Conservation (phyloP, 2,329 filamentous ascomycete genomes). For the Cladosporium sp. region DNA sequence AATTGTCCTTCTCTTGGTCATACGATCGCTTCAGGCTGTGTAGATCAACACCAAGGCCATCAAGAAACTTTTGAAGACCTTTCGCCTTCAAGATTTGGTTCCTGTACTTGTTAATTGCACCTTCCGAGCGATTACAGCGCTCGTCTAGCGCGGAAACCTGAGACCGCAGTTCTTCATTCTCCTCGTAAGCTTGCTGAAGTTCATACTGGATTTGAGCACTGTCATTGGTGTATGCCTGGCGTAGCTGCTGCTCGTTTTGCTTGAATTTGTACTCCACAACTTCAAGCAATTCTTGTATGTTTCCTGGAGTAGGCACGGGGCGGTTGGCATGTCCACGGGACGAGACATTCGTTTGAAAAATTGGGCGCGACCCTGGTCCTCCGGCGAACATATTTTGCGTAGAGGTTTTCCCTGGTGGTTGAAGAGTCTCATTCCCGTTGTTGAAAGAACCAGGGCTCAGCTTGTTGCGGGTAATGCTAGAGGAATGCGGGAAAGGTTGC, state of each 20-base stretch:
- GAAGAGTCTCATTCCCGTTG: too few relatives aligned
- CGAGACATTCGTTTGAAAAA: not conserved
- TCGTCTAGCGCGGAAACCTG: not conserved
- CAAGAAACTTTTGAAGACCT: conserved; percentile 7
- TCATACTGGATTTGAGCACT: not conserved
- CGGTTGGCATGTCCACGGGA: not conserved
- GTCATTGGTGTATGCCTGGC: not conserved
- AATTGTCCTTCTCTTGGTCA: not conserved
- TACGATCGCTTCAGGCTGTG: conserved; percentile 5
- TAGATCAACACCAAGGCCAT: not conserved
- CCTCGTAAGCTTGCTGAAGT: not conserved
- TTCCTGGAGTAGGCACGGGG: not conserved
- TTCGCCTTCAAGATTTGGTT: conserved; percentile 9
- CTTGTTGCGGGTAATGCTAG: too few relatives aligned
- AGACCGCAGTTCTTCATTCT: not conserved
- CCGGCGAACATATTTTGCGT: not conserved
- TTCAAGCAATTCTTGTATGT: conserved; percentile 5
- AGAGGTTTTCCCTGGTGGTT: too few relatives aligned
- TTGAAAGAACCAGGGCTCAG: too few relatives aligned
- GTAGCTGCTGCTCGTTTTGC: conserved; percentile 1
- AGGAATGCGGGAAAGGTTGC: too few relatives aligned
- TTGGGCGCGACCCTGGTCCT: not conserved
- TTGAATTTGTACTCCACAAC: conserved; percentile 12
- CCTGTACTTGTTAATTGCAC: not conserved
- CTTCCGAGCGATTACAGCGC: not conserved